Conservation (phyloP, 371 early-diverging fungal species). For the Quaeritorhiza haematococci region DNA sequence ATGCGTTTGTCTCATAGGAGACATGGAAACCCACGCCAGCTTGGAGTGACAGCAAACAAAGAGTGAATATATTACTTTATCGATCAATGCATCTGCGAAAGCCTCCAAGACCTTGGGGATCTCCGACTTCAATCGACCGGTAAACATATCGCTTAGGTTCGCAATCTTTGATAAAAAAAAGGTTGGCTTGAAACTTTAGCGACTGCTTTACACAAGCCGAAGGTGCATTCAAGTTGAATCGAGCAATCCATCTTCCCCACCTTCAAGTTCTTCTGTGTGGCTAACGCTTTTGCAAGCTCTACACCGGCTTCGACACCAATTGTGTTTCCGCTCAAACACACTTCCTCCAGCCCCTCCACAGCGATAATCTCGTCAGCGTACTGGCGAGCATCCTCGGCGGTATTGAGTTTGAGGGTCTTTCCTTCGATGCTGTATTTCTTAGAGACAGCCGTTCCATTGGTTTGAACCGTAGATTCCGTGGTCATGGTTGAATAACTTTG, state of each 20-base stretch:
- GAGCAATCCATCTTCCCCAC: too few species aligned
- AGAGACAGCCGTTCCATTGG: too few species aligned
- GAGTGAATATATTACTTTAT: conserved; percentile 37
- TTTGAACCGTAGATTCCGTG: too few species aligned
- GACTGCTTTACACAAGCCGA: background rate
- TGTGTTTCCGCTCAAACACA: conserved; percentile 84
- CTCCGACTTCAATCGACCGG: conserved; percentile 84
- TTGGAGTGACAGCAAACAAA: background rate
- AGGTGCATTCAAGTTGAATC: background rate
- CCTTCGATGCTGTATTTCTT: conserved; percentile 28
- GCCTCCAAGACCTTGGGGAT: conserved; percentile 80
- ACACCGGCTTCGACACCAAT: conserved; percentile 88
- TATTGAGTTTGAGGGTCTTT: conserved; percentile 64
- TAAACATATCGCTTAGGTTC: conserved; percentile 79
- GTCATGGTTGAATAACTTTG: too few species aligned
- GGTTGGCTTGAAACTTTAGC: background rate
- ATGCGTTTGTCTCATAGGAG: background rate
- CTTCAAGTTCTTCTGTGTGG: conserved; percentile 63
- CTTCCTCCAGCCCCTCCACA: conserved; percentile 57
- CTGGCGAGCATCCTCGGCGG: conserved; percentile 72
- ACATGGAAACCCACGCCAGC: conserved; percentile 1
- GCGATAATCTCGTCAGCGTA: conserved; percentile 65
- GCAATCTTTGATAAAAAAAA: conserved; percentile 20
- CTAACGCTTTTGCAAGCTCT: conserved; percentile 73
- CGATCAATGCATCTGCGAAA: conserved; percentile 76